These are phyloP conservation scores for Aotearoamyces nothofagi DNA, from an alignment of 2,329 filamentous ascomycete genomes.

Conservation along the genomic window DNA sequence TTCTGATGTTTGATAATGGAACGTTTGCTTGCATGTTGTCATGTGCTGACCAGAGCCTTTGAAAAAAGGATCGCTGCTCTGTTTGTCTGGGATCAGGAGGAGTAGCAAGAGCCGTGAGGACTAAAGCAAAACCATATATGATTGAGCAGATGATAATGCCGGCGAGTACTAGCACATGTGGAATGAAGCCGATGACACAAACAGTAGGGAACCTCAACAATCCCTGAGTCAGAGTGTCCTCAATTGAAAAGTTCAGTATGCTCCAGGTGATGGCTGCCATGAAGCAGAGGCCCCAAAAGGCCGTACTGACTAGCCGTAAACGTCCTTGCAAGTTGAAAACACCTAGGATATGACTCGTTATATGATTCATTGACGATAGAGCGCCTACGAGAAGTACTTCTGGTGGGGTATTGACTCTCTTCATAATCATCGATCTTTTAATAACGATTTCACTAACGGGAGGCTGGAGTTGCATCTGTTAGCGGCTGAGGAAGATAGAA, in stretches of 20 bases:
- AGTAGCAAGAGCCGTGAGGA: slow-evolving; percentile 47
- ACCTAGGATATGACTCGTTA: slow-evolving; percentile 71
- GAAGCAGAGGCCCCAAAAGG: slow-evolving; percentile 79
- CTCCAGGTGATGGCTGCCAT: slow-evolving; percentile 77
- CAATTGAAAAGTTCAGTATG: slow-evolving; percentile 43
- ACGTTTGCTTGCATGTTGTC: slow-evolving; percentile 86
- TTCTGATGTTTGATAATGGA: slow-evolving; percentile 63
- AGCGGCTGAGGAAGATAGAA: too few relatives aligned
- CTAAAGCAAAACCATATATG: slow-evolving; percentile 66
- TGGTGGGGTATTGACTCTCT: slow-evolving; percentile 72
- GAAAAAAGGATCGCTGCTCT: slow-evolving; percentile 27
- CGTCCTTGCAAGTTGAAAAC: slow-evolving; percentile 65
- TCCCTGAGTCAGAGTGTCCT: slow-evolving; percentile 45
- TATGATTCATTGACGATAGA: slow-evolving; percentile 77
- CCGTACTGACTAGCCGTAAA: slow-evolving; percentile 74
- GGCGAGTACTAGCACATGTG: slow-evolving; percentile 71
- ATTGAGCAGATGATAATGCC: slow-evolving; percentile 62
- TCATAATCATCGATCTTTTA: slow-evolving; percentile 53
- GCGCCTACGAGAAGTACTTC: slow-evolving; percentile 79
- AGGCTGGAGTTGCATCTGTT: too few relatives aligned
- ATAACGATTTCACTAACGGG: slow-evolving; percentile 30
- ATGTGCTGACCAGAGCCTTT: slow-evolving; percentile 58
- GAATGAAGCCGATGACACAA: slow-evolving; percentile 87
- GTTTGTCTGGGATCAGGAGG: slow-evolving; percentile 25
- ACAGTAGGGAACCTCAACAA: slow-evolving; percentile 83